Percentiles rank a stretch among this genome's conserved stretches.
Evolutionary conservation across 139 green algal species (phyloP).

Genomic region (Chlorella sp.): DNA sequence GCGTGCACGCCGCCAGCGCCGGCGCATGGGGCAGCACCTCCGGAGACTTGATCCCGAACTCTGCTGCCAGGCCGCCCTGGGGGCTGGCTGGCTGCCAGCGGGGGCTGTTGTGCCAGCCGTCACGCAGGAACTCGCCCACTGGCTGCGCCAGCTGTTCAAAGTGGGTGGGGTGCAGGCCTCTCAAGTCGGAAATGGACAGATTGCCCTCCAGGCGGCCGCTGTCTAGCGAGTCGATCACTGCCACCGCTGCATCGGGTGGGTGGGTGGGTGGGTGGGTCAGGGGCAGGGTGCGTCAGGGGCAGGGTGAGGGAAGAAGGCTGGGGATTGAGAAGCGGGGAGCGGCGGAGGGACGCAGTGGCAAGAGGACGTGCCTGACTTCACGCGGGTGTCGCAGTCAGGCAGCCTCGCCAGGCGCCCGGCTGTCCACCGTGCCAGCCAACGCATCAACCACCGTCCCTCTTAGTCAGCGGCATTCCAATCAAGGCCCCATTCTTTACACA

Average conservation of each 20-base stretch:
- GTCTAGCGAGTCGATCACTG: slow-evolving; percentile 9
- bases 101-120: neutral
- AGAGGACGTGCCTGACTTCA: neutral
- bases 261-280: neutral
- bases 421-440: slow-evolving; percentile 16
- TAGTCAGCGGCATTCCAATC: too few relatives aligned
- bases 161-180: slow-evolving; percentile 9
- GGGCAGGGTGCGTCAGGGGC: neutral
- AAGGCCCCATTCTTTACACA: too few relatives aligned
- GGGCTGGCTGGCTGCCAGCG: neutral
- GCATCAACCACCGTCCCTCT: neutral
- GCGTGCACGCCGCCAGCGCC: neutral
- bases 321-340: neutral
- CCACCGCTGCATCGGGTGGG: neutral
- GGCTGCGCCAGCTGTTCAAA: slow-evolving; percentile 26
- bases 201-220: slow-evolving; percentile 21
- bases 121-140: neutral
- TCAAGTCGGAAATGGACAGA: slow-evolving; percentile 35
- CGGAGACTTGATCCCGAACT: neutral
- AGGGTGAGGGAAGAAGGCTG: neutral
- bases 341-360: neutral
- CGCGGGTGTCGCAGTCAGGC: neutral
- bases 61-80: neutral
- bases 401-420: neutral
- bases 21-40: neutral